phyloP scores from a whole-genome alignment of 768 basidiomycete genomes.

The Coprinellus micaceus region DNA sequence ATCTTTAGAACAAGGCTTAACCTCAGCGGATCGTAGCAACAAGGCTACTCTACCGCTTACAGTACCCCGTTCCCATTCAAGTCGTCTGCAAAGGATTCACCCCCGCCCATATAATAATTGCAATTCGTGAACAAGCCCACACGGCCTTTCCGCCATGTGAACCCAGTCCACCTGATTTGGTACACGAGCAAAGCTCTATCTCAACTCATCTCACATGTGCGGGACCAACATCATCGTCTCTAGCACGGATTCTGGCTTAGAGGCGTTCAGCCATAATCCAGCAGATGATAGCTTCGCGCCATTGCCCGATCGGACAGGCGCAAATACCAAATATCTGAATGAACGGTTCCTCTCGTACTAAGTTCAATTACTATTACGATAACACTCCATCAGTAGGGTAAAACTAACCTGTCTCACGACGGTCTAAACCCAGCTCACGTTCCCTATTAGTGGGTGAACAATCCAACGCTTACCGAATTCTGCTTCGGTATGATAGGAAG shows the following conservation, averaged over 20 bases:
- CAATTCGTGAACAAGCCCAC: conserved; percentile 51
- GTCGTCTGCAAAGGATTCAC: conserved; percentile 79
- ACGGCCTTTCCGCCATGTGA: conserved; percentile 50
- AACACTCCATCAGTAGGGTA: too few species aligned
- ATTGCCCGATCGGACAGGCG: too few species aligned
- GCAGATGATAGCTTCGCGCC: too few species aligned
- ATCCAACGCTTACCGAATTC: too few species aligned
- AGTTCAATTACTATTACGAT: too few species aligned
- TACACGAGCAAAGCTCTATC: conserved; percentile 71
- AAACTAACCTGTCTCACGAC: too few species aligned
- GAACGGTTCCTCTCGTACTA: too few species aligned
- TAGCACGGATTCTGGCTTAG: conserved; percentile 80
- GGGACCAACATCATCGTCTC: conserved; percentile 70
- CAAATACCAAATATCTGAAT: too few species aligned
- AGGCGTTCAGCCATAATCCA: too few species aligned
- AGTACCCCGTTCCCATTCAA: conserved; percentile 72
- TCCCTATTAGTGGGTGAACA: too few species aligned
- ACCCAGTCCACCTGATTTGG: conserved; percentile 56
- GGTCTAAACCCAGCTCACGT: too few species aligned
- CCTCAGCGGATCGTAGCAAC: conserved; percentile 76
- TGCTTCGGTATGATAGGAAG: too few species aligned
- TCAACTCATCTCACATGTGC: conserved; percentile 59
- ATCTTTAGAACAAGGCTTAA: conserved; percentile 71
- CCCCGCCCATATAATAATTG: conserved; percentile 65
- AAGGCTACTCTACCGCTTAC: conserved; percentile 78